These are phyloP conservation scores for Nicotiana knightiana DNA, from an alignment of 257 asterid species.

Conservation along the genomic window DNA sequence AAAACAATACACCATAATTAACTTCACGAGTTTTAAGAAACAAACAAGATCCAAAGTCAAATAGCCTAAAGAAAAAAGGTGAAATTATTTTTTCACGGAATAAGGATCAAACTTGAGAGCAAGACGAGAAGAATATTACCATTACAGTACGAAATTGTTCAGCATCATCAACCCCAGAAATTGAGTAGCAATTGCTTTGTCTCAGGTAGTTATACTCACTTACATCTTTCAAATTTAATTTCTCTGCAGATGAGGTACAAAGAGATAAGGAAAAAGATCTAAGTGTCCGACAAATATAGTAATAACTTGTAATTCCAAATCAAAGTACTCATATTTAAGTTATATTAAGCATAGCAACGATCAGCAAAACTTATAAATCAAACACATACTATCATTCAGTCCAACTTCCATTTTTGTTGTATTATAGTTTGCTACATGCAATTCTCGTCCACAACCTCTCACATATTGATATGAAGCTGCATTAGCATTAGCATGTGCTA, in stretches of 20 bases:
- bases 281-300: slow-evolving; percentile 1
- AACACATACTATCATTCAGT: neutral
- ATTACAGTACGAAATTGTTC: slow-evolving; percentile 72
- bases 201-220: slow-evolving; percentile 71
- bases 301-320: neutral
- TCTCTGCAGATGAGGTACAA: slow-evolving; percentile 47
- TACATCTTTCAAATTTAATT: slow-evolving; percentile 59
- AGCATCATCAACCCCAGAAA: slow-evolving; percentile 91
- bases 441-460: neutral
- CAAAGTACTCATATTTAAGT: neutral
- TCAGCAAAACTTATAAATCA: neutral
- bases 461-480: slow-evolving; percentile 6
- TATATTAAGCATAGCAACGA: neutral
- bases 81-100: neutral
- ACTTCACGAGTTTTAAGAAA: slow-evolving; percentile 6
- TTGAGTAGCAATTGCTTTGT: slow-evolving; percentile 75
- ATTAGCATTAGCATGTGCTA: neutral
- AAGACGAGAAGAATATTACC: slow-evolving; percentile 33
- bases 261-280: neutral
- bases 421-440: neutral
- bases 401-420: neutral
- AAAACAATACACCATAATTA: slow-evolving; percentile 22
- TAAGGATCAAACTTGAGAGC: neutral
- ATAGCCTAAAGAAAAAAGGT: neutral
- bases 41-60: slow-evolving; percentile 8